These are phyloP conservation scores for Phytophthora brassicae DNA, from an alignment of 352 stramenopile species.

Conservation along the genomic window DNA sequence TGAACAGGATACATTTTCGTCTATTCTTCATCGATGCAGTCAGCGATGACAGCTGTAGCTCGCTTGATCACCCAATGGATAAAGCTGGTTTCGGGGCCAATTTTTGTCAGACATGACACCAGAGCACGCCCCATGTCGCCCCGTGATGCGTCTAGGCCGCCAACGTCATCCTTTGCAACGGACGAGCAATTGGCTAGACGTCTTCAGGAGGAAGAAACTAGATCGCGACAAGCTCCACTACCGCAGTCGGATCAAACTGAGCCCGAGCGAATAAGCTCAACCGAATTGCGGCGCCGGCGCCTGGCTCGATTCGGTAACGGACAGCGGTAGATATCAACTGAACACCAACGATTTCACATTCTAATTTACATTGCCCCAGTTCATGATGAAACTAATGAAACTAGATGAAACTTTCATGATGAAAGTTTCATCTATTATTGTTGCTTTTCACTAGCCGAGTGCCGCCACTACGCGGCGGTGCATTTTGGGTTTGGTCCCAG, in stretches of 20 bases:
- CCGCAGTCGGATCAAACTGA: constrained; percentile 9
- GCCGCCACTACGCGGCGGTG: too few species aligned
- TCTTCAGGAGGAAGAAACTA: constrained; percentile 36
- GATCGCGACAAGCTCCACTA: constrained; percentile 1
- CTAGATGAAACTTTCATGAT: too few species aligned
- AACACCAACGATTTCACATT: too few species aligned
- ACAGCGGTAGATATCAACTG: too few species aligned
- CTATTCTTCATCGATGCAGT: constrained; percentile 23
- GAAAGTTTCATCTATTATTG: too few species aligned
- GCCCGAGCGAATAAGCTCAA: constrained; percentile 16
- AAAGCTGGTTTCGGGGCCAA: not conserved
- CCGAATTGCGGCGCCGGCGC: constrained; percentile 30
- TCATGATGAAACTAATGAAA: too few species aligned
- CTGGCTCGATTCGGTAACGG: constrained; percentile 27
- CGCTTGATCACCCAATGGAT: constrained; percentile 12
- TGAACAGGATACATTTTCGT: constrained; percentile 34
- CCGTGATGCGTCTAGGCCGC: not conserved
- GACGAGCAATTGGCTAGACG: constrained; percentile 28
- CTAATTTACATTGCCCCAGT: too few species aligned
- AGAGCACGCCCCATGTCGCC: not conserved
- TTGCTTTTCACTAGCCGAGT: too few species aligned
- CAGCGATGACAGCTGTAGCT: constrained; percentile 11
- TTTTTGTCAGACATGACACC: not conserved
- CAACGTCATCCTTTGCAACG: constrained; percentile 16
- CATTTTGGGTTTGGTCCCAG: too few species aligned